Evolutionary conservation across 2,329 filamentous ascomycete species (phyloP).

Genomic region (Cadophora gregata): DNA sequence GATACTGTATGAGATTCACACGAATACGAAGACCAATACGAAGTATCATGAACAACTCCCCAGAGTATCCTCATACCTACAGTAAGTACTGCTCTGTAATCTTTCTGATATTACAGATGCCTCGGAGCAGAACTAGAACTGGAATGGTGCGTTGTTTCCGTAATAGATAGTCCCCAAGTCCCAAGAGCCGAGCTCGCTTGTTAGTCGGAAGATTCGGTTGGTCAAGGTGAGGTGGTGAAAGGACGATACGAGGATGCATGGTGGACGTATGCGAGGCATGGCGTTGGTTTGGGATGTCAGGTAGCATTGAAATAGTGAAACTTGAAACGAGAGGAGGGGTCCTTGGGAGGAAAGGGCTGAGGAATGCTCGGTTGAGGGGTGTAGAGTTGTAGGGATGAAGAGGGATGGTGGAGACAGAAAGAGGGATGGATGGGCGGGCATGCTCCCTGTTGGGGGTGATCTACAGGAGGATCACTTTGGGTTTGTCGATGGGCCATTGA

Average conservation of each 20-base stretch:
- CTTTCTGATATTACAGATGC: no score
- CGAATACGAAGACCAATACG: no score
- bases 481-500: neutral
- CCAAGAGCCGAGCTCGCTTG: neutral
- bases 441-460: conserved; percentile 5
- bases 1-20: no score
- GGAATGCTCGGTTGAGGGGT: neutral
- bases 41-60: no score
- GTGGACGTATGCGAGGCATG: neutral
- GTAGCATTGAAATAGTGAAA: neutral
- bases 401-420: neutral
- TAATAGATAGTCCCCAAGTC: neutral
- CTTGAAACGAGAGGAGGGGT: conserved; percentile 4
- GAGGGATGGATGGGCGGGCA: neutral
- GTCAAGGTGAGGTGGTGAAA: neutral
- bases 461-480: conserved; percentile 10
- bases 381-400: neutral
- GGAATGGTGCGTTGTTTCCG: no score
- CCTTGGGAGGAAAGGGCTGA: neutral
- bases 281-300: neutral
- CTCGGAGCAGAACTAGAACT: no score
- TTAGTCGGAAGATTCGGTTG: neutral
- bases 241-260: neutral
- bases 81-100: no score
- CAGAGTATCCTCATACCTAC: no score